Evolutionary conservation across 495 filamentous ascomycete genomes (phyloP), one percentile per base, ranked within the genome.

Genomic region (Penicillium cinerascens): DNA sequence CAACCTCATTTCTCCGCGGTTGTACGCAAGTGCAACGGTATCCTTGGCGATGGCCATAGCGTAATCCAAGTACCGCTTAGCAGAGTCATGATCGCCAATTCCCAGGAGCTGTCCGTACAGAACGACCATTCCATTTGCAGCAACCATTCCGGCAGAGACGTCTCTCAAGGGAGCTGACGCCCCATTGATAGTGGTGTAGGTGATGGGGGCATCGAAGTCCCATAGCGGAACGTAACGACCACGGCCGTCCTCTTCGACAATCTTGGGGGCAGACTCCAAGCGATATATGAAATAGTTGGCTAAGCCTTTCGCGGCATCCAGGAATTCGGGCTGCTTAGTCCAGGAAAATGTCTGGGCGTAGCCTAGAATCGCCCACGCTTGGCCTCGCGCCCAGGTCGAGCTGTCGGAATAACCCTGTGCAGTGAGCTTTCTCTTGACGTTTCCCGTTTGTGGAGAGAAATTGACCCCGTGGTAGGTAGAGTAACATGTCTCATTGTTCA

Each of bases 361-460:
- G 0, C 76, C 76, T 4, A 72, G 56, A n/a, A 78, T 69, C 25
- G 55, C 72, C 76, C 76, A 79, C 0, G 73, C 69, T 54, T 79
- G 75, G 0, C 76, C 75, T 23, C 76, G 56, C 0, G 70, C 49
- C 76, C 76, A 79, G 6, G 66, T 70, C 1, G 72, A 76, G 20
- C 51, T 43, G 38, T 74, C 65, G 1, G 47, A 33, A 47, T 73
- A 74, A 2, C 76, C 76, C 49, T 79, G 76, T 11, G 61, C 54
- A 3, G 75, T 79, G 20, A 65, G 44, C 9, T 67, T 64, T 1
- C 42, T 6, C 16, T 72, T 72, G 1, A 77, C 49, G 0, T 16
- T 13, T 10, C 47, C 38, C 45, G 16, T 60, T 67, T 1, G 25
- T 13, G 72, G 69, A 29, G 67, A 60, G 46, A 78, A 65, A 44